Percentiles rank a stretch among this genome's conserved stretches.
Evolutionary conservation across 495 filamentous ascomycete genomes (phyloP).

Genomic region (Lophium mytilinum): DNA sequence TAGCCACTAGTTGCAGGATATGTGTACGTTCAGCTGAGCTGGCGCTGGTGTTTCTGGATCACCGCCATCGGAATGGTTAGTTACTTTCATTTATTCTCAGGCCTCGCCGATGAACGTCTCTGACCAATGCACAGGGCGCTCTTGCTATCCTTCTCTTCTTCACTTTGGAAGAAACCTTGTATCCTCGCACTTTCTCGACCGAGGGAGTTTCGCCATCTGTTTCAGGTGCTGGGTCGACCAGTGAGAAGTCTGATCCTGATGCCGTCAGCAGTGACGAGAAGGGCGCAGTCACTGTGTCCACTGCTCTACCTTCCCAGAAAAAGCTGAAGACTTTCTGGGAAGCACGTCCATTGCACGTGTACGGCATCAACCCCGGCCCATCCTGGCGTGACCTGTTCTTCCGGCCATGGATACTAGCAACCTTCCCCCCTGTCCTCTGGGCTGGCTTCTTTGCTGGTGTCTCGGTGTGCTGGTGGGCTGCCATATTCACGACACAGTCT

Average conservation of each 20-base stretch:
- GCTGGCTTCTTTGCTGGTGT: slow-evolving; percentile 46
- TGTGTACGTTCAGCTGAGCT: background rate
- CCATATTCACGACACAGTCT: slow-evolving; percentile 46
- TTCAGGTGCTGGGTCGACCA: background rate
- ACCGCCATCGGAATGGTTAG: background rate
- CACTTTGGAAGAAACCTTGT: background rate
- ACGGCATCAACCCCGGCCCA: background rate
- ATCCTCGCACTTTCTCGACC: background rate
- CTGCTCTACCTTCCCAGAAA: background rate
- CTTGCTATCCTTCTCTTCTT: background rate
- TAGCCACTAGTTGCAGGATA: background rate
- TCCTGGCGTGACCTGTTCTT: slow-evolving; percentile 18
- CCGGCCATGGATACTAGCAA: slow-evolving; percentile 44
- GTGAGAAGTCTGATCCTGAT: background rate
- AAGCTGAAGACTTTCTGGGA: background rate
- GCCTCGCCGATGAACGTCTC: background rate
- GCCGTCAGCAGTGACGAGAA: background rate
- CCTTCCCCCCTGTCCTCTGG: slow-evolving; percentile 49
- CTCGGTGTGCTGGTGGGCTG: slow-evolving; percentile 47
- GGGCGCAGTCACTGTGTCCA: background rate
- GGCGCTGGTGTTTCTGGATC: background rate
- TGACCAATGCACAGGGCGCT: background rate
- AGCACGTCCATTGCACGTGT: background rate
- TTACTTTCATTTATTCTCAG: background rate
- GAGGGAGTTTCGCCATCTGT: background rate